Percentiles rank a stretch among this genome's conserved stretches.
phyloP scores from a whole-genome alignment of 208 protist genomes.

The Wallacemonas rigidus region DNA sequence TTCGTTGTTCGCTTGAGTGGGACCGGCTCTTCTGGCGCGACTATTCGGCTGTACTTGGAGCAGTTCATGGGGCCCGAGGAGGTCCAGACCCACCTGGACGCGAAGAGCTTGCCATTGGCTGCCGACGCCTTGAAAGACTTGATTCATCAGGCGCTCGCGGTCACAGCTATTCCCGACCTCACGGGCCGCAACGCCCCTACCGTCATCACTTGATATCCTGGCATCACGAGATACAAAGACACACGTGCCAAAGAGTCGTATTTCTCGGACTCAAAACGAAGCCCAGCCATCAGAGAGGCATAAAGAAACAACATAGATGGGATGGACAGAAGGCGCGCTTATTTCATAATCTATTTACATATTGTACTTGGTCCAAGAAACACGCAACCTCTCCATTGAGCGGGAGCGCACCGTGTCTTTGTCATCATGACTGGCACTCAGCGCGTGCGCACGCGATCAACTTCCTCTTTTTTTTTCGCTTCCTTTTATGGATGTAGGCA shows the following conservation, averaged over 20 bases:
- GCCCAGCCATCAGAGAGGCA: too few relatives aligned
- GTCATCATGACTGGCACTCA: too few relatives aligned
- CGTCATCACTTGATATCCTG: constrained; percentile 93
- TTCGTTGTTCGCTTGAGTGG: constrained; percentile 97
- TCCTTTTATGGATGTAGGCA: too few relatives aligned
- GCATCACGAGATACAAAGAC: not conserved
- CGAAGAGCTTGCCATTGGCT: constrained; percentile 45
- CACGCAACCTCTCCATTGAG: too few relatives aligned
- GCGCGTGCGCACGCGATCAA: too few relatives aligned
- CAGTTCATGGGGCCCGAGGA: constrained; percentile 85
- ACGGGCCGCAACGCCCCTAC: constrained; percentile 94
- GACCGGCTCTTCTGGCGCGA: constrained; percentile 95
- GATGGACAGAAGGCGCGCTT: too few relatives aligned
- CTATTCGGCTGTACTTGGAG: constrained; percentile 97
- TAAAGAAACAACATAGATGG: too few relatives aligned
- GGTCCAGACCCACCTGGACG: constrained; percentile 41
- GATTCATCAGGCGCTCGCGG: constrained; percentile 79
- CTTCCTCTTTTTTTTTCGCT: too few relatives aligned
- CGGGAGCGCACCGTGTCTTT: too few relatives aligned
- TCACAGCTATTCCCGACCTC: constrained; percentile 83
- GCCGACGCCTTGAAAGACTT: constrained; percentile 77
- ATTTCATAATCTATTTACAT: too few relatives aligned
- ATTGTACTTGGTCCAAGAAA: too few relatives aligned
- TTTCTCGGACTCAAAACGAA: too few relatives aligned
- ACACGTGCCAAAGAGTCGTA: not conserved